These are phyloP conservation scores for Hortaea werneckii DNA, from an alignment of 2,329 filamentous ascomycete species.

Conservation along the genomic window DNA sequence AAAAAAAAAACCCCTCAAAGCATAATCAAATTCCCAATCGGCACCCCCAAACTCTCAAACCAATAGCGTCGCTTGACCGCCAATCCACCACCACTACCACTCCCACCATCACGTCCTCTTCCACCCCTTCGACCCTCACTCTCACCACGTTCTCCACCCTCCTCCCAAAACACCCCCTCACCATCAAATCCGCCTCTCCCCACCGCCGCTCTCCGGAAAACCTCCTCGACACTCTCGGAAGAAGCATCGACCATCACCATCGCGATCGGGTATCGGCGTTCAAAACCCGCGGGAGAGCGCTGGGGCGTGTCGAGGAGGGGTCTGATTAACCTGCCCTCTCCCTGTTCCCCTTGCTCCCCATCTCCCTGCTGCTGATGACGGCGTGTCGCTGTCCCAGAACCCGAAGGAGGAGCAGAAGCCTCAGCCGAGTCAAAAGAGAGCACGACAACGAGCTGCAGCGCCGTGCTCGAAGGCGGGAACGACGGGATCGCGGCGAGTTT, in stretches of 20 bases:
- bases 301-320: conserved; percentile 71
- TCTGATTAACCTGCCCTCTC: conserved; percentile 32
- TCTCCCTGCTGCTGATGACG: conserved; percentile 12
- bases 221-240: conserved; percentile 48
- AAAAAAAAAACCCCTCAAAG: conserved; percentile 4
- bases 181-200: conserved; percentile 15
- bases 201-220: conserved; percentile 46
- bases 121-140: conserved; percentile 3
- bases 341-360: conserved; percentile 11
- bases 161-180: not conserved
- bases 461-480: conserved; percentile 34
- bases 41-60: conserved; percentile 69
- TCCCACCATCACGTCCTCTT: not conserved
- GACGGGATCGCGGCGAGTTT: conserved; percentile 81
- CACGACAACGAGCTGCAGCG: conserved; percentile 72
- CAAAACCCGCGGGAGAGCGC: conserved; percentile 57
- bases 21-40: conserved; percentile 64
- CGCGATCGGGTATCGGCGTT: conserved; percentile 61
- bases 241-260: conserved; percentile 76
- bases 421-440: conserved; percentile 42
- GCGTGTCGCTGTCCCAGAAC: too few species aligned
- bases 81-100: conserved; percentile 41
- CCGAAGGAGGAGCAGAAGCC: too few species aligned
- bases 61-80: conserved; percentile 70
- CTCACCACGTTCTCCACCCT: not conserved